Base-by-base conservation (phyloP, 2,329 filamentous ascomycete genomes). In the Fusarium sp. region DNA sequence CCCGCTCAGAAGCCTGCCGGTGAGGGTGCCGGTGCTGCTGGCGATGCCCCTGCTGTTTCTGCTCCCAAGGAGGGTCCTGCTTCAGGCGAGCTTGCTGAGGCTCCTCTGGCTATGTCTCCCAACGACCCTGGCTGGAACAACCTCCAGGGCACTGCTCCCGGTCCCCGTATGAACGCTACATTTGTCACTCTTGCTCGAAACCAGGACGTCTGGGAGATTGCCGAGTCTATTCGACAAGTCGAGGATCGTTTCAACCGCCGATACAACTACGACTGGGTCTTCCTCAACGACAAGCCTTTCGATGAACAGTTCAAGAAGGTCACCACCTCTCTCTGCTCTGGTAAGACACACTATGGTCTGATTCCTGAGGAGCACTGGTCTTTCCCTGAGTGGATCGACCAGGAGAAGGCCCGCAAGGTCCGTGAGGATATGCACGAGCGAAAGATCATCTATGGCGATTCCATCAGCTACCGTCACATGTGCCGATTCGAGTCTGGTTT, bases 261-360 rank as follows among this genome's bases (percentile, higher is more conserved):
- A 78, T 98, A 93, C 86, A 92, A 97, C 86, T 99, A 99, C 84
- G 95, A 98, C 81, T 99, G 97, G 97, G 95, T 99, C 59, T 99
- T 99, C 85, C 86, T 99, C 70, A 99, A 99, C 84, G 96, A 99
- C 81, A 91, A 95, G 82, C 93, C 95, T 2, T 99, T 99, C 79
- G 93, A 97, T 80, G 93, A 93, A 7, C 91, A 91, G 15, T 99
- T 99, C 88, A 98, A 95, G 83, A 95, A 94, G 83, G 88, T 98
- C 74, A 99, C 96, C 8, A 89, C 89, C 9, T 91, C 94, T 3
- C 89, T 99, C 41, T 93, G 97, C n/a, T 98, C 95, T 18, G 96
- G 96, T 64, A 97, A 90, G 77, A 95, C 96, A 50, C 90, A 93
- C 81, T 99, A 98, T 81, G 96, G 95, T 81, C 87, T 92, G 81